These are phyloP conservation scores for Stygiomarasmius scandens DNA, from an alignment of 1,284 basidiomycete genomes.

Conservation along the genomic window DNA sequence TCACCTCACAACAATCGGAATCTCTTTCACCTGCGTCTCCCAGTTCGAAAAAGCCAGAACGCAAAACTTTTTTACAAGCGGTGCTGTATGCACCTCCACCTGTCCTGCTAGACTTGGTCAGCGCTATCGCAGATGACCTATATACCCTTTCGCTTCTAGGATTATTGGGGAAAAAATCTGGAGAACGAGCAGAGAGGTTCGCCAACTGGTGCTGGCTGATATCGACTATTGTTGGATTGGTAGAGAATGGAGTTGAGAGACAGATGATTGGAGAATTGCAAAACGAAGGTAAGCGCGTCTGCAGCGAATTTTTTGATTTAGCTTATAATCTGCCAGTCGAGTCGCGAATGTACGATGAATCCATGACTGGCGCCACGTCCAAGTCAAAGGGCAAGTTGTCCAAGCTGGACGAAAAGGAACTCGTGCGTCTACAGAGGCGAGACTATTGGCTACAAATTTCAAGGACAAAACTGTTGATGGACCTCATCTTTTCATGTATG, in stretches of 20 bases:
- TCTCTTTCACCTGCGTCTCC: slow-evolving; percentile 52
- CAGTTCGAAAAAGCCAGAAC: slow-evolving; percentile 36
- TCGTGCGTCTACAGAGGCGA: slow-evolving; percentile 64
- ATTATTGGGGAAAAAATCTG: slow-evolving; percentile 61
- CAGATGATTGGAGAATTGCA: slow-evolving; percentile 64
- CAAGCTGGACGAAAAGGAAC: slow-evolving; percentile 71
- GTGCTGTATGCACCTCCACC: slow-evolving; percentile 80
- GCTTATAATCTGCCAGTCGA: slow-evolving; percentile 51
- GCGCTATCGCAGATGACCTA: slow-evolving; percentile 75
- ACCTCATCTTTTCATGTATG: slow-evolving; percentile 83
- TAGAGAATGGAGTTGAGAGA: slow-evolving; percentile 79
- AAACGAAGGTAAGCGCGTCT: slow-evolving; percentile 52
- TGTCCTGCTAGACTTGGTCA: slow-evolving; percentile 75
- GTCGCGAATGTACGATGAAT: slow-evolving; percentile 70
- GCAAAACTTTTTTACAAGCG: slow-evolving; percentile 64
- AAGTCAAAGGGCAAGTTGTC: slow-evolving; percentile 64
- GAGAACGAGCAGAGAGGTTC: slow-evolving; percentile 68
- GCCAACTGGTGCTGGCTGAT: slow-evolving; percentile 85
- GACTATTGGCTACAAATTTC: slow-evolving; percentile 76
- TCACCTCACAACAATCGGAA: slow-evolving; percentile 65
- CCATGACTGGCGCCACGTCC: slow-evolving; percentile 68
- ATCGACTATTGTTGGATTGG: slow-evolving; percentile 72
- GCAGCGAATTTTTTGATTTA: slow-evolving; percentile 12
- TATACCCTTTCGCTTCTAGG: slow-evolving; percentile 73
- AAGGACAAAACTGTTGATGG: slow-evolving; percentile 73